Percentiles rank a stretch among this genome's conserved stretches.
Evolutionary conservation across 2,329 filamentous ascomycete species (phyloP).

Genomic region (Ascochyta koolunga): DNA sequence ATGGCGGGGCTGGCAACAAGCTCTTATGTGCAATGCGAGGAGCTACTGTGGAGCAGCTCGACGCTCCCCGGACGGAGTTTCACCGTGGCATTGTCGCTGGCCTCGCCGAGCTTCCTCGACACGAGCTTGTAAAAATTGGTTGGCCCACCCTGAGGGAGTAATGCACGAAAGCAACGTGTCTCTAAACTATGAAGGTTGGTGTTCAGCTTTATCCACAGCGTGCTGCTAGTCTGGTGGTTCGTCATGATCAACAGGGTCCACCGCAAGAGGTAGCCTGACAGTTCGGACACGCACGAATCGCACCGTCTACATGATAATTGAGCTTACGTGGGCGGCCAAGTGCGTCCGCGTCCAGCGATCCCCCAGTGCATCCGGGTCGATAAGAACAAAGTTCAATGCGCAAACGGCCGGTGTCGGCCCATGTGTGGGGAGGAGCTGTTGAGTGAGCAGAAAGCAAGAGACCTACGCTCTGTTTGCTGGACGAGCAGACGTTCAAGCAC

Average conservation of each 20-base stretch:
- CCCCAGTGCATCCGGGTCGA: background rate
- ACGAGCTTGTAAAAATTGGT: slow-evolving; percentile 6
- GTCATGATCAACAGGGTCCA: slow-evolving; percentile 17
- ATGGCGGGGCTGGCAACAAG: slow-evolving; percentile 7
- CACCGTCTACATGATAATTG: background rate
- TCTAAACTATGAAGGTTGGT: slow-evolving; percentile 3
- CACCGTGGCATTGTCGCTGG: slow-evolving; percentile 13
- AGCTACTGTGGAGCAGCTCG: slow-evolving; percentile 14
- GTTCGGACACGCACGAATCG: background rate
- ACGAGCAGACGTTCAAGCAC: background rate
- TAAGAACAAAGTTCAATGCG: slow-evolving; percentile 5
- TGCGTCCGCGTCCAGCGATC: background rate
- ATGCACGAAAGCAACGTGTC: slow-evolving; percentile 1
- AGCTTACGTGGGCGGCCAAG: background rate
- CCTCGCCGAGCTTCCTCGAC: slow-evolving; percentile 10
- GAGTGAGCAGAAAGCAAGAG: slow-evolving; percentile 11
- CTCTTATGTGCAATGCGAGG: slow-evolving; percentile 18
- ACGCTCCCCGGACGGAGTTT: slow-evolving; percentile 18
- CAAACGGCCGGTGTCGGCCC: slow-evolving; percentile 15
- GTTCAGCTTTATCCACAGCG: slow-evolving; percentile 3
- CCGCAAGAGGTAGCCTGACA: background rate
- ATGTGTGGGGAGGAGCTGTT: slow-evolving; percentile 6
- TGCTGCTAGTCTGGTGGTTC: slow-evolving; percentile 9
- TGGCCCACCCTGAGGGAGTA: slow-evolving; percentile 7
- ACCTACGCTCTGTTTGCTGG: background rate